A percentile compares a stretch with the other conserved stretches of the same genome.
Evolutionary conservation across 2,329 filamentous ascomycete species (phyloP).

Genomic region (Talaromyces sp.): DNA sequence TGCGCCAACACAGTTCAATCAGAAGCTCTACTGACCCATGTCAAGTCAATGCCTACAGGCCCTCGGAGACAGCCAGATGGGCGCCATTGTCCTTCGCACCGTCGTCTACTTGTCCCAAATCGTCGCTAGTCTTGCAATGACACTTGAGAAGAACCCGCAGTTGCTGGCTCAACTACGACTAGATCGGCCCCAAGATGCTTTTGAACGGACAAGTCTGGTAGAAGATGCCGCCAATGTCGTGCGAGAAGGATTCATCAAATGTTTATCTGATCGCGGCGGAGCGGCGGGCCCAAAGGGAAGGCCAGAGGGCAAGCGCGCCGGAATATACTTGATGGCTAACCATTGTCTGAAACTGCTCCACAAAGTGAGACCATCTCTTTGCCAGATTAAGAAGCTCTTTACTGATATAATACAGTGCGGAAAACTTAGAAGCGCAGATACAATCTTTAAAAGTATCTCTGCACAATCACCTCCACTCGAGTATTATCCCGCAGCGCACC

Average conservation of each 20-base stretch:
- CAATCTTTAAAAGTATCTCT: constrained; percentile 84
- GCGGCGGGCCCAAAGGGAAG: constrained; percentile 55
- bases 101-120: constrained; percentile 76
- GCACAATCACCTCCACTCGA: constrained; percentile 74
- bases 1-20: neutral
- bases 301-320: constrained; percentile 78
- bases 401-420: constrained; percentile 52
- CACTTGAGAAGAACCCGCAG: constrained; percentile 73
- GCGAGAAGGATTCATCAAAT: constrained; percentile 85
- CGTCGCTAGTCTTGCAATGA: constrained; percentile 76
- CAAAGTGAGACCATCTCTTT: constrained; percentile 49
- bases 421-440: constrained; percentile 76
- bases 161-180: constrained; percentile 60
- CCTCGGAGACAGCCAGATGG: constrained; percentile 71
- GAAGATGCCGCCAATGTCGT: constrained; percentile 85
- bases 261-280: constrained; percentile 72
- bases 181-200: constrained; percentile 45
- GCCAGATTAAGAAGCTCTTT: constrained; percentile 16
- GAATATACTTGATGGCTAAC: constrained; percentile 89
- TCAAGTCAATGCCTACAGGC: constrained; percentile 74
- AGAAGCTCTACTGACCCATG: neutral
- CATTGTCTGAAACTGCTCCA: constrained; percentile 84
- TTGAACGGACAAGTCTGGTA: constrained; percentile 70
- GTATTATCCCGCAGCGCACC: constrained; percentile 77
- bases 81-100: constrained; percentile 74